phyloP scores from a whole-genome alignment of 768 basidiomycete species.

The Podaxis sp. region DNA sequence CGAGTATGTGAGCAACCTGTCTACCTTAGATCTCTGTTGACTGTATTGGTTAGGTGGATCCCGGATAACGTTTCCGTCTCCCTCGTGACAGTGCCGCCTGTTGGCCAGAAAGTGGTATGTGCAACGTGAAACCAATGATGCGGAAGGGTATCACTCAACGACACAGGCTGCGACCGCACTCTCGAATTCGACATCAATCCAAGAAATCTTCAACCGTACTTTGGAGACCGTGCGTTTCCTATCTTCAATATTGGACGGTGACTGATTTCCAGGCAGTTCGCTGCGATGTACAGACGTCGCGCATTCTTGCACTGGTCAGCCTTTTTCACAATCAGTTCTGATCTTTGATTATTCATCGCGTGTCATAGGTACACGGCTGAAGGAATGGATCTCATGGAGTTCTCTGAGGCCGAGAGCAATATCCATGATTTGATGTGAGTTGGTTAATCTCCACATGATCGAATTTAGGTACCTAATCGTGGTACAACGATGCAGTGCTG shows the following conservation, averaged over 20 bases:
- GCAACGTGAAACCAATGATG: neutral
- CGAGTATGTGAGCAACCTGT: slow-evolving; percentile 46
- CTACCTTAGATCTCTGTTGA: neutral
- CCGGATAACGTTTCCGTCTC: slow-evolving; percentile 88
- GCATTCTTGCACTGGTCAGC: slow-evolving; percentile 82
- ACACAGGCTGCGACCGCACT: slow-evolving; percentile 63
- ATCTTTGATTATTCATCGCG: neutral
- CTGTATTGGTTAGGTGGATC: slow-evolving; percentile 58
- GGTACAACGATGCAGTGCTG: slow-evolving; percentile 45
- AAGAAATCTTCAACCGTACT: slow-evolving; percentile 80
- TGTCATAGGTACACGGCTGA: slow-evolving; percentile 69
- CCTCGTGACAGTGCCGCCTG: slow-evolving; percentile 77
- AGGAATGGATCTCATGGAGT: slow-evolving; percentile 87
- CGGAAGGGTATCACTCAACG: slow-evolving; percentile 11
- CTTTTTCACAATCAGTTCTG: neutral
- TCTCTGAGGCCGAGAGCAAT: slow-evolving; percentile 86
- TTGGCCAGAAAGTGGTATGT: slow-evolving; percentile 66
- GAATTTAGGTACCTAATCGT: neutral
- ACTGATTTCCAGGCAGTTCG: slow-evolving; percentile 43
- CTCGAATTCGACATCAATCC: slow-evolving; percentile 77
- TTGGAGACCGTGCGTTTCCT: slow-evolving; percentile 44
- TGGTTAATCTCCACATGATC: neutral
- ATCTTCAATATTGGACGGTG: neutral
- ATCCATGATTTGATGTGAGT: slow-evolving; percentile 75
- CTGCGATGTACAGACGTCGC: slow-evolving; percentile 74